Evolutionary conservation across 352 stramenopile genomes (phyloP).

Genomic region (Phytophthora tubulina): DNA sequence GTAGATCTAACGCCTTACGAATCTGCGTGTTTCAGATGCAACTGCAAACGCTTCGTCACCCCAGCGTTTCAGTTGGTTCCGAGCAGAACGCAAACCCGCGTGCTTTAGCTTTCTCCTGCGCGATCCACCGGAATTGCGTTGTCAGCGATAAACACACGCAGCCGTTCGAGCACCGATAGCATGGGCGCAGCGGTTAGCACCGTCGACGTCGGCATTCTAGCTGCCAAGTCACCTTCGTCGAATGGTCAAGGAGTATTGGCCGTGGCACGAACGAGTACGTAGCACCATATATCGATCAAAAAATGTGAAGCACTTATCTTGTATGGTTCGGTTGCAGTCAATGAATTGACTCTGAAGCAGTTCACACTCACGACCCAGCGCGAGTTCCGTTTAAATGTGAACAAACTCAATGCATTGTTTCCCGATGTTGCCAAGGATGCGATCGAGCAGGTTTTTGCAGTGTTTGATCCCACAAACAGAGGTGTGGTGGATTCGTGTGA

Average conservation of each 20-base stretch:
- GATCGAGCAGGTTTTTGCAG: conserved; percentile 19
- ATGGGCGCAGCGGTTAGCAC: conserved; percentile 33
- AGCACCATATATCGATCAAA: background rate
- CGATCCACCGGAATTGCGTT: conserved; percentile 6
- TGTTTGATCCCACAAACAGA: conserved; percentile 25
- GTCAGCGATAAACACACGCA: conserved; percentile 1
- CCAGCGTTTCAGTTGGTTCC: conserved; percentile 72
- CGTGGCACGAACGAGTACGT: conserved; percentile 28
- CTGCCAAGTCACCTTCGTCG: conserved; percentile 2
- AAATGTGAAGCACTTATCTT: background rate
- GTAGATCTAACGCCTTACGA: background rate
- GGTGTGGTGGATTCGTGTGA: conserved; percentile 35
- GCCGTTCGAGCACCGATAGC: background rate
- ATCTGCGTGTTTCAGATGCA: conserved; percentile 52
- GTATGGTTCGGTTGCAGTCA: conserved; percentile 12
- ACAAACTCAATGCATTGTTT: conserved; percentile 19
- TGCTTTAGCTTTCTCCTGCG: conserved; percentile 20
- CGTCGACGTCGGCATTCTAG: background rate
- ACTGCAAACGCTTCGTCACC: conserved; percentile 62
- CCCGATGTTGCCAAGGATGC: background rate
- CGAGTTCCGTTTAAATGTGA: conserved; percentile 22
- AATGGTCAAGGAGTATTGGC: conserved; percentile 14
- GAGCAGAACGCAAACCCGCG: conserved; percentile 53
- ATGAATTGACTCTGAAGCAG: conserved; percentile 11
- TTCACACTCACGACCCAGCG: conserved; percentile 18